Evolutionary conservation across 1,284 basidiomycete genomes (phyloP).

Genomic region (Volvariella surrecta): DNA sequence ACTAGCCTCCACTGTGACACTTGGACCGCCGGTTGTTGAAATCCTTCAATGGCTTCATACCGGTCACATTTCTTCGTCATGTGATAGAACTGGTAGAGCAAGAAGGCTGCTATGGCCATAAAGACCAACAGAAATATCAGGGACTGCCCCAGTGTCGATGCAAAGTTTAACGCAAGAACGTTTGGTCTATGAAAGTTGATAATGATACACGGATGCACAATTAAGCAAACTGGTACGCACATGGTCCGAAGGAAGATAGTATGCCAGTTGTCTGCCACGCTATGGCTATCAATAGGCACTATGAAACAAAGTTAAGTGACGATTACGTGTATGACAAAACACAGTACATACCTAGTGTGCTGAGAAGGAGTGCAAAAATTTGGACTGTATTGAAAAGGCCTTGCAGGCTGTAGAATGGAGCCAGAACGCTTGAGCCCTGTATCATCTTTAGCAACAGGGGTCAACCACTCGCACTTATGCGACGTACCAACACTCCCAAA

Average conservation of each 20-base stretch:
- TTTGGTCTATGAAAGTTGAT: constrained; percentile 42
- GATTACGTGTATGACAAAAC: too few relatives aligned
- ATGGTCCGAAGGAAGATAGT: constrained; percentile 57
- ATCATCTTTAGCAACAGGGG: neutral
- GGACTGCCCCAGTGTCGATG: constrained; percentile 42
- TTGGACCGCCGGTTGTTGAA: constrained; percentile 34
- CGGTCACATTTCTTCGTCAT: constrained; percentile 39
- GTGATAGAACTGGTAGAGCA: constrained; percentile 50
- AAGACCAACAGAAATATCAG: constrained; percentile 47
- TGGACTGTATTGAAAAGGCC: constrained; percentile 61
- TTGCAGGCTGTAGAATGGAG: constrained; percentile 60
- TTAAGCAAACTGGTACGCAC: constrained; percentile 27
- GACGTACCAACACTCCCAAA: constrained; percentile 45
- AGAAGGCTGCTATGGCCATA: constrained; percentile 39
- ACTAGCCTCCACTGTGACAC: constrained; percentile 44
- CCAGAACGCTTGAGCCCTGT: constrained; percentile 60
- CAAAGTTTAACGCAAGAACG: constrained; percentile 60
- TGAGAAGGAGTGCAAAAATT: constrained; percentile 60
- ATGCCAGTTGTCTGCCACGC: constrained; percentile 39
- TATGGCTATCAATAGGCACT: constrained; percentile 35
- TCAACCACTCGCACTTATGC: neutral
- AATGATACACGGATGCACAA: neutral
- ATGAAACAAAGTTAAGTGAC: too few relatives aligned
- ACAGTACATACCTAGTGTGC: constrained; percentile 43
- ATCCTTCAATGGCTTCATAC: constrained; percentile 44